Percentiles rank a stretch among this genome's conserved stretches.
These are phyloP conservation scores for Boletus rubropictus DNA, from an alignment of 768 basidiomycete genomes.

Conservation along the genomic window DNA sequence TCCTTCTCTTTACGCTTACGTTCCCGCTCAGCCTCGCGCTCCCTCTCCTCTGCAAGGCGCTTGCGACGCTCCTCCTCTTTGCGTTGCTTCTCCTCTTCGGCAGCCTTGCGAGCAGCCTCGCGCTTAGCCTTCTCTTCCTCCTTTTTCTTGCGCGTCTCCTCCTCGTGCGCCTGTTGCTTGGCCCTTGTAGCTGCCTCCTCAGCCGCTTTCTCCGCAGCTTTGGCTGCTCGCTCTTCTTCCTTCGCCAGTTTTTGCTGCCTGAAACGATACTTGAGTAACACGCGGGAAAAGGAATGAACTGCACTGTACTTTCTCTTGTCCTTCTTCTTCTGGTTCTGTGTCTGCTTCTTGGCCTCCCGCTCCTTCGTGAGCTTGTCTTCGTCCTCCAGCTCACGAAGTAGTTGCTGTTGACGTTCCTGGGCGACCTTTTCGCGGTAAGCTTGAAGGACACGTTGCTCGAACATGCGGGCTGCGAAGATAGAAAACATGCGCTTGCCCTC, in stretches of 20 bases:
- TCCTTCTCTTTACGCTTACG: conserved; percentile 71
- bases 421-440: conserved; percentile 97
- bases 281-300: conserved; percentile 5
- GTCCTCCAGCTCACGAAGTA: conserved; percentile 91
- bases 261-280: conserved; percentile 2
- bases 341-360: conserved; percentile 86
- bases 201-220: conserved; percentile 80
- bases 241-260: conserved; percentile 91
- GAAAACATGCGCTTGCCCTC: conserved; percentile 99
- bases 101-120: conserved; percentile 68
- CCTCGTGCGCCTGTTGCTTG: conserved; percentile 71
- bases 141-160: conserved; percentile 70
- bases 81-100: conserved; percentile 76
- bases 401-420: conserved; percentile 88
- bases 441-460: conserved; percentile 95
- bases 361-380: conserved; percentile 86
- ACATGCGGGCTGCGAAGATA: conserved; percentile 99
- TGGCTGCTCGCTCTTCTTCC: conserved; percentile 82
- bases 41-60: conserved; percentile 73
- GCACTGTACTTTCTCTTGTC: conserved; percentile 85
- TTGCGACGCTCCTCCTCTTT: conserved; percentile 82
- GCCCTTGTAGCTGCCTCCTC: conserved; percentile 77
- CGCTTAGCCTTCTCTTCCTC: conserved; percentile 84
- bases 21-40: conserved; percentile 72
- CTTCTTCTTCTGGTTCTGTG: conserved; percentile 97